Percentiles rank a stretch among this genome's conserved stretches.
phyloP scores from a whole-genome alignment of 78 protist species.

The Dictyostelium brefeldianum region DNA sequence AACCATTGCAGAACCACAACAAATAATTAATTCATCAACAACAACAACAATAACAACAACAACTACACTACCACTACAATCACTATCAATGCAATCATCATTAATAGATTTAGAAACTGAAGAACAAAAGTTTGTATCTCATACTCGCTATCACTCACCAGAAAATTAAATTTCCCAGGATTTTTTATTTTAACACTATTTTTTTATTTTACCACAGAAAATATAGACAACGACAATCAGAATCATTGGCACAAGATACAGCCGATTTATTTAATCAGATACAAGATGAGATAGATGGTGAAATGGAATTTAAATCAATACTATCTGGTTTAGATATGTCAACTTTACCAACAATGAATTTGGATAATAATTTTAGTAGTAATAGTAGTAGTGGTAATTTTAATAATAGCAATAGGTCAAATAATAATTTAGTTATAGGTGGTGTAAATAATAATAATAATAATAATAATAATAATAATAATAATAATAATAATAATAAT shows the following conservation, averaged over 20 bases:
- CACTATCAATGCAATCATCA: neutral
- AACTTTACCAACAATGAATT: neutral
- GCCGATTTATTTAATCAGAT: neutral
- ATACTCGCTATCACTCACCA: too few relatives aligned
- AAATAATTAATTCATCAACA: neutral
- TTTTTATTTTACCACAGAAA: neutral
- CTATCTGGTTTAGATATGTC: neutral
- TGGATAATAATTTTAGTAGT: neutral
- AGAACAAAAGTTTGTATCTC: neutral
- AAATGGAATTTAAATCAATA: neutral
- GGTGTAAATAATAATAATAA: neutral
- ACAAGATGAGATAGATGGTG: neutral
- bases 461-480: neutral
- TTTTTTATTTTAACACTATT: neutral
- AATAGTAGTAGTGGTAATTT: neutral
- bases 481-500: neutral
- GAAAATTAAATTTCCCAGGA: too few relatives aligned
- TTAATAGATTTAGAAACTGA: neutral
- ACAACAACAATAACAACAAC: neutral
- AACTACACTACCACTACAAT: neutral
- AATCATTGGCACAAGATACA: slow-evolving; percentile 16
- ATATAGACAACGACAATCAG: slow-evolving; percentile 1
- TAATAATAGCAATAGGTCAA: neutral
- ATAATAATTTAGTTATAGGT: neutral
- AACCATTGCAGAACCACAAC: neutral